Percentiles rank a stretch among this genome's conserved stretches.
phyloP scores from a whole-genome alignment of 2,329 filamentous ascomycete species.

The Fusarium drepaniforme region DNA sequence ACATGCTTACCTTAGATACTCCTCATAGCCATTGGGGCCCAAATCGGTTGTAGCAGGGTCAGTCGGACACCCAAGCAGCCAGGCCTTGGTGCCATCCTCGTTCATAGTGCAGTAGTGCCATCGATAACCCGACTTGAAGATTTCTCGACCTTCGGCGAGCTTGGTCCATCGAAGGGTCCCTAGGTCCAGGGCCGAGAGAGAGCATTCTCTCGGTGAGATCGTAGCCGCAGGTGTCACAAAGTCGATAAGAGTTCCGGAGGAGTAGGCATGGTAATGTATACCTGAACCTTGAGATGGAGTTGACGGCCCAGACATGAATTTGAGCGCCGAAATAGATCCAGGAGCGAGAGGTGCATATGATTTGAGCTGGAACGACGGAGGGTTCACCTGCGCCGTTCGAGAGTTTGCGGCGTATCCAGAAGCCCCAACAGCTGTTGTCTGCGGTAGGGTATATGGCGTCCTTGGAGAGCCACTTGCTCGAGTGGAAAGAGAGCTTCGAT shows the following conservation, averaged over 20 bases:
- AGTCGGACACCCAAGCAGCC: conserved; percentile 92
- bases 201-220: conserved; percentile 88
- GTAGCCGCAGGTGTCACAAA: conserved; percentile 94
- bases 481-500: conserved; percentile 57
- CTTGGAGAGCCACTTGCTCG: conserved; percentile 64
- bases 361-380: conserved; percentile 74
- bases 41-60: conserved; percentile 75
- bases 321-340: conserved; percentile 88
- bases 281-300: conserved; percentile 91
- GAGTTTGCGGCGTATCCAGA: conserved; percentile 78
- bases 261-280: conserved; percentile 95
- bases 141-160: conserved; percentile 91
- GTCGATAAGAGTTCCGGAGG: conserved; percentile 91
- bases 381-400: conserved; percentile 74
- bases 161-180: conserved; percentile 93
- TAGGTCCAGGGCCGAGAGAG: conserved; percentile 88
- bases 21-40: conserved; percentile 80
- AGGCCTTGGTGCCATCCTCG: conserved; percentile 94
- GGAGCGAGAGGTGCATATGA: conserved; percentile 87
- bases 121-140: conserved; percentile 91
- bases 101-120: conserved; percentile 99
- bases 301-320: conserved; percentile 84
- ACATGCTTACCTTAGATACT: conserved; percentile 76
- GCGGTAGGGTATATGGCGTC: conserved; percentile 62
- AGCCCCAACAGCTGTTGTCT: conserved; percentile 65